Evolutionary conservation across 2,329 filamentous ascomycete genomes (phyloP).

Genomic region (Ilyonectria sp.): DNA sequence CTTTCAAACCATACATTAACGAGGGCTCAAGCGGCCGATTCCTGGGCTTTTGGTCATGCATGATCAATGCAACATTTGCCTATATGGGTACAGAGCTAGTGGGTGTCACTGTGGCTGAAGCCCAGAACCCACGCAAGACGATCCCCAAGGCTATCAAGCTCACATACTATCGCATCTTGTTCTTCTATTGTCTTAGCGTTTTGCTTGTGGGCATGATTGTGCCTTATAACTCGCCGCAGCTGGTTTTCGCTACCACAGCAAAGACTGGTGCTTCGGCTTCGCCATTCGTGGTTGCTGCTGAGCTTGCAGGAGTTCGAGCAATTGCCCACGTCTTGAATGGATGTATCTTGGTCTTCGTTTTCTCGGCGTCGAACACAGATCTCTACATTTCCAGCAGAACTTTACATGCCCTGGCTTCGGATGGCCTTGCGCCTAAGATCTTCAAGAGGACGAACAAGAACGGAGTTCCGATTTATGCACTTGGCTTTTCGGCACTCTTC

Average conservation of each 20-base stretch:
- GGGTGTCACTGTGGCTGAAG: constrained; percentile 84
- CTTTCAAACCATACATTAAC: constrained; percentile 51
- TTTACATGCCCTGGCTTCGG: constrained; percentile 79
- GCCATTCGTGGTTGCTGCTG: constrained; percentile 83
- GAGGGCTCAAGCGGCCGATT: constrained; percentile 62
- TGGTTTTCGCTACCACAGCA: constrained; percentile 69
- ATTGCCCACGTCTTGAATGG: constrained; percentile 80
- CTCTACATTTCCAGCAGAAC: constrained; percentile 82
- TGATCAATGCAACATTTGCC: constrained; percentile 85
- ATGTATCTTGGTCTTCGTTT: constrained; percentile 82
- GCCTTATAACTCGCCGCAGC: constrained; percentile 75
- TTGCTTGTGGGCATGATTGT: constrained; percentile 84
- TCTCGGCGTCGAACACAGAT: constrained; percentile 85
- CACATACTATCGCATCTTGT: constrained; percentile 85
- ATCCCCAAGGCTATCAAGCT: constrained; percentile 84
- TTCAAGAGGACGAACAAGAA: constrained; percentile 79
- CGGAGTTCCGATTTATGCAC: constrained; percentile 79
- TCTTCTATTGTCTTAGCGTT: constrained; percentile 84
- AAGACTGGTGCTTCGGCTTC: constrained; percentile 62
- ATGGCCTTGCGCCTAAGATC: constrained; percentile 79
- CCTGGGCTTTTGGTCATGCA: constrained; percentile 76
- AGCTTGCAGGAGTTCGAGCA: constrained; percentile 72
- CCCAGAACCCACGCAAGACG: constrained; percentile 82
- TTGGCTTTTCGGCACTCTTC: constrained; percentile 72
- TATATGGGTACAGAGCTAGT: constrained; percentile 84